phyloP scores from a whole-genome alignment of 768 basidiomycete genomes.

The Pisolithus microcarpus region DNA sequence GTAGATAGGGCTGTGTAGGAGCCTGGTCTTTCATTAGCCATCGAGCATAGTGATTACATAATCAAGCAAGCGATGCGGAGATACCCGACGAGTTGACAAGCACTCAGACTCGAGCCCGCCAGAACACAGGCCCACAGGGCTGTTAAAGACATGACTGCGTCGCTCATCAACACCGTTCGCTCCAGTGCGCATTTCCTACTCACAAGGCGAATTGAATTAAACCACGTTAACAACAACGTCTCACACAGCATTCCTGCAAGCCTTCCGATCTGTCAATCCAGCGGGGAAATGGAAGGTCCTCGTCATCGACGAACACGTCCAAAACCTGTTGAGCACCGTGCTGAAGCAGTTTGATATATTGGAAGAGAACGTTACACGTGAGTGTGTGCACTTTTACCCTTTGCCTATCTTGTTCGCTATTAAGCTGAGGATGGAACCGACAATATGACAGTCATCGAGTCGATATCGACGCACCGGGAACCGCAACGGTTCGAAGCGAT shows the following conservation, averaged over 20 bases:
- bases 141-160: conserved; percentile 30
- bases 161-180: conserved; percentile 40
- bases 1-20: no score
- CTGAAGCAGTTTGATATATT: conserved; percentile 92
- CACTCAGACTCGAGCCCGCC: no score
- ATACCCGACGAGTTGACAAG: no score
- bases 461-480: conserved; percentile 75
- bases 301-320: conserved; percentile 90
- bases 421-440: conserved; percentile 5
- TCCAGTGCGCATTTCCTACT: conserved; percentile 31
- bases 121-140: no score
- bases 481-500: conserved; percentile 87
- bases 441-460: conserved; percentile 70
- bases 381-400: conserved; percentile 25
- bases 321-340: conserved; percentile 74
- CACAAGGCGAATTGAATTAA: no score
- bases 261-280: conserved; percentile 81
- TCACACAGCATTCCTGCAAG: conserved; percentile 71
- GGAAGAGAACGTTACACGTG: conserved; percentile 94
- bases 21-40: no score
- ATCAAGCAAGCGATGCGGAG: no score
- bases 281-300: conserved; percentile 94
- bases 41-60: no score
- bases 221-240: conserved; percentile 1
- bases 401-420: background rate